phyloP scores from a whole-genome alignment of 805 yeast species.

The Candida quercuum region DNA sequence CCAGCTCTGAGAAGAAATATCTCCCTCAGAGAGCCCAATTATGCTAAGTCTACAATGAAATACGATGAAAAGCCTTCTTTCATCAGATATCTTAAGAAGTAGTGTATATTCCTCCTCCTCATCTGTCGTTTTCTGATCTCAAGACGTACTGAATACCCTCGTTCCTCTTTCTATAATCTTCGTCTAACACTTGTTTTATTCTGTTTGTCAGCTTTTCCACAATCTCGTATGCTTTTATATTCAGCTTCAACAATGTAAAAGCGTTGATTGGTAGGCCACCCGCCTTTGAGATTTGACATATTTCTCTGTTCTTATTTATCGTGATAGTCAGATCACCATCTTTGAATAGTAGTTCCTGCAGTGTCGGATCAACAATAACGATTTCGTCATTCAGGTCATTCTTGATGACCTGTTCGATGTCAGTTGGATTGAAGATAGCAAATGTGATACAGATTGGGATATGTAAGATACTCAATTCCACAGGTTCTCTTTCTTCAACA shows the following conservation, averaged over 20 bases:
- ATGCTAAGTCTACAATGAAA: too few species aligned
- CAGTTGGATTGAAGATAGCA: slow-evolving; percentile 71
- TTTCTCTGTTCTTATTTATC: slow-evolving; percentile 81
- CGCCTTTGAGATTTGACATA: slow-evolving; percentile 84
- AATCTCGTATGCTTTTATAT: slow-evolving; percentile 55
- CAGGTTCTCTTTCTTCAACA: slow-evolving; percentile 77
- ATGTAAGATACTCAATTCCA: slow-evolving; percentile 78
- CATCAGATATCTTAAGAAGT: not conserved
- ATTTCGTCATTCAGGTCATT: slow-evolving; percentile 59
- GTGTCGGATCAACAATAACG: slow-evolving; percentile 67
- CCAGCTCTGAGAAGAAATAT: too few species aligned
- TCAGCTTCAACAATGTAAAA: slow-evolving; percentile 57
- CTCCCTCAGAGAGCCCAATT: too few species aligned
- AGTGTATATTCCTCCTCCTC: too few species aligned
- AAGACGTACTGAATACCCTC: slow-evolving; percentile 20
- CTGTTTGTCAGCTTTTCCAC: slow-evolving; percentile 62
- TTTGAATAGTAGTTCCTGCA: slow-evolving; percentile 70
- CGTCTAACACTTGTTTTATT: slow-evolving; percentile 45
- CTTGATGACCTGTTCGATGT: slow-evolving; percentile 62
- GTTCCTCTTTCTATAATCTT: slow-evolving; percentile 18
- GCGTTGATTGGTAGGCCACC: slow-evolving; percentile 89
- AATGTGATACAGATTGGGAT: slow-evolving; percentile 87
- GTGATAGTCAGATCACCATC: slow-evolving; percentile 83
- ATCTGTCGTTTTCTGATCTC: slow-evolving; percentile 22
- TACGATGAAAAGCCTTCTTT: not conserved